Base-by-base conservation (phyloP, 2,329 filamentous ascomycete genomes). In the Ophidiomyces ophidiicola region DNA sequence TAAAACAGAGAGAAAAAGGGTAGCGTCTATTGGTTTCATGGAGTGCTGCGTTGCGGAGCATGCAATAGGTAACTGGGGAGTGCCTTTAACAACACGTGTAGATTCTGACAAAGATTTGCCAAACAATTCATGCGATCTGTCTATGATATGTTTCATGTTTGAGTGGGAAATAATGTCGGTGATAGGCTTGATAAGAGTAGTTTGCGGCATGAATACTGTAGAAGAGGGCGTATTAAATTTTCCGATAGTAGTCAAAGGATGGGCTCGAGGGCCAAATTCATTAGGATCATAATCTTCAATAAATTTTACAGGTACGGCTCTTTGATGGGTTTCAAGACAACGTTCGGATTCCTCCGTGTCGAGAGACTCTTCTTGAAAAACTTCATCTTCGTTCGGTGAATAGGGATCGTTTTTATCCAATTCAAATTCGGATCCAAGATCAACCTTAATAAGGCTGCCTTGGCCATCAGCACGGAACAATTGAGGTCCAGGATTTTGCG, bases 81-180 rank as follows among this genome's bases (percentile, higher is more conserved):
- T 54, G n/a, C 50, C 57, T 2, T 68, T 64, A 21, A 64, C 61
- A 0, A 82, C 79, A 2, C 82, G 87, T 1, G 82, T 77, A 1
- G 85, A 92, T 53, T 80, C 70, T 2, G 87, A 87, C 11, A 96
- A 65, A 0, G 78, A 75, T 3, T 62, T 61, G 30, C 87, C 88
- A 55, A 94, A 88, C 1, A 75, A 69, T 30, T 69, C 72, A 48
- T 83, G 75, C 0, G 87, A 82, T 1, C 80, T 71, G 41, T 80
- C 71, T 23, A 70, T 69, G 21, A 96, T 67, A 54, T 98, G 90
- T 41, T 77, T 80, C 30, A 78, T 74, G 42, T 84, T 74, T 39
- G 76, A 74, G 40, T 78, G 67, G 10, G 69, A 68, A 2, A 96
- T 67, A 2, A 94, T 67, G 3, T 72, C 61, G 1, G 74, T 69